Evolutionary conservation across 169 alveolate genomes (phyloP).

Genomic region (Cryptosporidium sp.): DNA sequence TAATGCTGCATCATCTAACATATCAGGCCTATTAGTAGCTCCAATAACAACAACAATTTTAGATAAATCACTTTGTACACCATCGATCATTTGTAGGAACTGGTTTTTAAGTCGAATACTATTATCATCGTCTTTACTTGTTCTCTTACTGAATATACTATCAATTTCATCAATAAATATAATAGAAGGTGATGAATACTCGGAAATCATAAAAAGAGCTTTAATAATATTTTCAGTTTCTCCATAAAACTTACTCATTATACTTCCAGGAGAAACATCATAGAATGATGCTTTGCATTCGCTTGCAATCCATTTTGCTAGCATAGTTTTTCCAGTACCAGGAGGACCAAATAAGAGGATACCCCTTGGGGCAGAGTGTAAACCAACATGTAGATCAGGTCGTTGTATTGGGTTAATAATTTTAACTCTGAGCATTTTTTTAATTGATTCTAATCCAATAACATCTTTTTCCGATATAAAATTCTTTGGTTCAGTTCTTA

Average conservation of each 20-base stretch:
- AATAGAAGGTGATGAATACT: conserved; percentile 90
- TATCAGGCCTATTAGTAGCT: conserved; percentile 95
- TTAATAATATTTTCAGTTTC: conserved; percentile 93
- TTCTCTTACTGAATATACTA: conserved; percentile 90
- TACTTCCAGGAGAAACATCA: conserved; percentile 92
- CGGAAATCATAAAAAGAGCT: conserved; percentile 91
- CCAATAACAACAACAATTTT: conserved; percentile 90
- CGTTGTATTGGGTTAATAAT: conserved; percentile 87
- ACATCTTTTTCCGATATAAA: conserved; percentile 60
- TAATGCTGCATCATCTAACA: conserved; percentile 95
- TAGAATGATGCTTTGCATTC: conserved; percentile 91
- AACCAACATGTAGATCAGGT: conserved; percentile 89
- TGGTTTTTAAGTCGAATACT: conserved; percentile 93
- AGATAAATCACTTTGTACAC: conserved; percentile 88
- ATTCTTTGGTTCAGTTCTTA: conserved; percentile 69
- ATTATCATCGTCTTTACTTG: conserved; percentile 91
- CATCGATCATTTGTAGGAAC: conserved; percentile 93
- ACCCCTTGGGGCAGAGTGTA: conserved; percentile 89
- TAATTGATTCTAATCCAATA: conserved; percentile 46
- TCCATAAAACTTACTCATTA: conserved; percentile 93
- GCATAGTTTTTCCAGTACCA: conserved; percentile 90
- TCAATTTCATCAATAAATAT: conserved; percentile 95
- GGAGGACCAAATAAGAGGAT: conserved; percentile 90
- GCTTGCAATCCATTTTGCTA: conserved; percentile 94
- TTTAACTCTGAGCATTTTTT: conserved; percentile 85